Evolutionary conservation across 225 moss, liverwort and hornwort species (phyloP), one percentile per base, ranked within the genome.

Genomic region (Bryoerythrophyllum caledonicum): DNA sequence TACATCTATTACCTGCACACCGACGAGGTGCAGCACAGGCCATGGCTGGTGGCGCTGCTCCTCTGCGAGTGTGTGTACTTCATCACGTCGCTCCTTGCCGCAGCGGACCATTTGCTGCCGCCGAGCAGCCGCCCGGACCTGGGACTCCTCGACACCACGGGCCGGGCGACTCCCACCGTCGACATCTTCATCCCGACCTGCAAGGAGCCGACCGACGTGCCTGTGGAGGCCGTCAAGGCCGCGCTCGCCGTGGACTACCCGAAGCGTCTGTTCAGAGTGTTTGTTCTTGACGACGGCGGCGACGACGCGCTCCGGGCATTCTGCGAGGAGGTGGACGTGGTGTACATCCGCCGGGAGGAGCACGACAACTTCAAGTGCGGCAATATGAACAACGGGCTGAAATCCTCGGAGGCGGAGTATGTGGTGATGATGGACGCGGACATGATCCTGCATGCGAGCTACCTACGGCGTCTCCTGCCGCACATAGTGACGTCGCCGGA

Each of bases 341-440:
- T 27, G 12, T 71, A 58, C 58, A 71, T 71, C 20, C 71, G 71
- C 7, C 41, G 71, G 20, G 27, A 41, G 43, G 43, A 43, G 41
- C 19, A 32, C 5, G 32, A 71, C 41, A 58, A 71, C 41, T 71
- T 71, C 58, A 71, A 71, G 27, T 71, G 71, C 43, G 71, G 71
- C 19, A 58, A 71, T 20, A 28, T 71, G 58, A 71, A 71, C 58
- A 71, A 71, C 12, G 71, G 71, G 43, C 27, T 71, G 3, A 40
- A 27, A 13, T 27, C 19, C 26, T 57, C 71, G 0, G 7, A 71
- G 19, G 58, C 58, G 1, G 58, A 58, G 43, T 71, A 71, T 12
- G 20, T 43, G 6, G 71, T 71, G 19, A 59, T 58, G 43, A 71
- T 71, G 71, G 71, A 71, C 71, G 71, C 71, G 12, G 71, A 71